Conservation (phyloP, 2,329 filamentous ascomycete species). For the Talaromyces funiculosus region DNA sequence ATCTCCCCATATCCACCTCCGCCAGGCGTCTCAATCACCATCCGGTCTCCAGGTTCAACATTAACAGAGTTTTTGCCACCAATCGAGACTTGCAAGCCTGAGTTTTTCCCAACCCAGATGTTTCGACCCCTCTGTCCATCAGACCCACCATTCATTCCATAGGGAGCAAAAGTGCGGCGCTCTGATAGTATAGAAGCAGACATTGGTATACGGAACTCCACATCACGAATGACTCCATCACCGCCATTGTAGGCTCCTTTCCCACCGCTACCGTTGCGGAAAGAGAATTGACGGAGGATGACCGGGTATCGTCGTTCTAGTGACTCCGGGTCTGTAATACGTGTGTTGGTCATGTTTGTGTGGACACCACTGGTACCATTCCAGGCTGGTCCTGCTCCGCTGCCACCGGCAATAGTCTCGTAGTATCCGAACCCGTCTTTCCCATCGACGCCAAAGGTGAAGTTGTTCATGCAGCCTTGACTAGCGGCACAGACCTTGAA, state of each 20-base stretch:
- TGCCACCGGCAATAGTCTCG: conserved; percentile 11
- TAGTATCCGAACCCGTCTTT: conserved; percentile 12
- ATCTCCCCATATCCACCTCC: conserved; percentile 17
- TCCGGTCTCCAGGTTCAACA: conserved; percentile 21
- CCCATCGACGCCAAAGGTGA: conserved; percentile 24
- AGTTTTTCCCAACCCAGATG: conserved; percentile 16
- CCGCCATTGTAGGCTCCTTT: neutral
- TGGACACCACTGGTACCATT: conserved; percentile 8
- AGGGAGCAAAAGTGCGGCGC: conserved; percentile 20
- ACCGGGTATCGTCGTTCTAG: conserved; percentile 5
- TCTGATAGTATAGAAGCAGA: conserved; percentile 19
- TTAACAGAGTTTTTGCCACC: conserved; percentile 22
- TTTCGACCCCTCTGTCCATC: conserved; percentile 18
- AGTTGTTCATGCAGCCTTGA: conserved; percentile 26
- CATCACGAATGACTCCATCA: conserved; percentile 6
- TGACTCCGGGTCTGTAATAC: conserved; percentile 5
- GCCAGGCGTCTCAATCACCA: conserved; percentile 21
- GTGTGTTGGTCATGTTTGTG: conserved; percentile 10
- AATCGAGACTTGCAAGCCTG: conserved; percentile 17
- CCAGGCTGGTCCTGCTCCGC: conserved; percentile 3
- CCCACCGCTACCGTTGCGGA: conserved; percentile 1
- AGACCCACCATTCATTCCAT: conserved; percentile 23
- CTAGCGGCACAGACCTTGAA: conserved; percentile 23
- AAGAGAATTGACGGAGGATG: neutral
- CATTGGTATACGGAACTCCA: neutral